These are phyloP conservation scores for Rutstroemia sydowiana DNA, from an alignment of 2,329 filamentous ascomycete species.

Conservation along the genomic window DNA sequence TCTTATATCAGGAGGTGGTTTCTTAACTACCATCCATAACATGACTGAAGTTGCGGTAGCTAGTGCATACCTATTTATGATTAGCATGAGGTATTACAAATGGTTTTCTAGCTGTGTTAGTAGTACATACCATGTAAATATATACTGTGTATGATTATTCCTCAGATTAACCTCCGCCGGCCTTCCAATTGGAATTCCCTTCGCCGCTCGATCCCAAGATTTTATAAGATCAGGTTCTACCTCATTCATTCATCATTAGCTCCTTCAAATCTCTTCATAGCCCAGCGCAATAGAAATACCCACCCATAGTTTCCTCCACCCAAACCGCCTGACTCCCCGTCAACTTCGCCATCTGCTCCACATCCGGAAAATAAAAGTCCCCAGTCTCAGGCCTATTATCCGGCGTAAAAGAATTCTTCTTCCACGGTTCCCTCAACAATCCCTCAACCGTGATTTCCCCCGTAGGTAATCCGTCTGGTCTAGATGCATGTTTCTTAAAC, in stretches of 20 bases:
- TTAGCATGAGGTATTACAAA: background rate
- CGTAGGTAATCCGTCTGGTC: constrained; percentile 57
- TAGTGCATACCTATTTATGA: constrained; percentile 66
- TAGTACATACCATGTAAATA: constrained; percentile 85
- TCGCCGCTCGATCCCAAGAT: constrained; percentile 65
- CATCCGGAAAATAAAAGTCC: constrained; percentile 93
- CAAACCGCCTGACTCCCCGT: constrained; percentile 82
- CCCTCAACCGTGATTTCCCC: constrained; percentile 77
- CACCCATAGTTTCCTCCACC: constrained; percentile 94
- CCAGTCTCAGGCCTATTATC: constrained; percentile 75
- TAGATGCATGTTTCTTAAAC: constrained; percentile 53
- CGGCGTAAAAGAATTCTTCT: constrained; percentile 97
- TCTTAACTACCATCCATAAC: constrained; percentile 92
- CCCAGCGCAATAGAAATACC: constrained; percentile 20
- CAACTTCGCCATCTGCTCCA: constrained; percentile 79
- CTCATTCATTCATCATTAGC: background rate
- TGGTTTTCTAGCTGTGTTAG: background rate
- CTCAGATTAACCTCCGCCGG: constrained; percentile 83
- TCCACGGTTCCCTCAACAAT: constrained; percentile 79
- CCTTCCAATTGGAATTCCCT: constrained; percentile 84
- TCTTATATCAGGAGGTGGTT: constrained; percentile 66
- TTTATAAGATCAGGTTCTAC: constrained; percentile 72
- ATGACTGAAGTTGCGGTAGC: constrained; percentile 83
- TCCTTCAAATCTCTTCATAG: background rate
- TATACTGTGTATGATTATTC: constrained; percentile 98